Conservation (phyloP, 2,329 filamentous ascomycete species). For the Sphaceloma murrayae region DNA sequence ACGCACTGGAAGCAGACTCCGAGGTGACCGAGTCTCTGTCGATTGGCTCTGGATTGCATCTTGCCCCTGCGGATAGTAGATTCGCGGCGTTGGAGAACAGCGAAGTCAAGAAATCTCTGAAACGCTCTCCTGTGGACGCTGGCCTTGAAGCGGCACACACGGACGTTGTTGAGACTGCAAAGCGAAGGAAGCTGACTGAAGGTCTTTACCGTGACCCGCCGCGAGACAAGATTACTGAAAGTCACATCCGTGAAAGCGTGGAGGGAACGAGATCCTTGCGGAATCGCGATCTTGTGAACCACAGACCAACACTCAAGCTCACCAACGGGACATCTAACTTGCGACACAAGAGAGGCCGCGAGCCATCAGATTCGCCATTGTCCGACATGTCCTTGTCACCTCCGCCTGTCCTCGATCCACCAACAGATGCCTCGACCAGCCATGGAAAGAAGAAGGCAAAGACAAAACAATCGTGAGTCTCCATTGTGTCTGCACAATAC, state of each 20-base stretch:
- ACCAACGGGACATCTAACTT: conserved; percentile 8
- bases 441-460: conserved; percentile 28
- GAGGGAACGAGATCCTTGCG: not conserved
- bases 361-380: conserved; percentile 25
- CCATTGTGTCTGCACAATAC: not conserved
- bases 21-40: not conserved
- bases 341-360: conserved; percentile 16
- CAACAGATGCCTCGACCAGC: conserved; percentile 20
- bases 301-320: conserved; percentile 18
- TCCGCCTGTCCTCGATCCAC: conserved; percentile 26
- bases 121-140: conserved; percentile 11
- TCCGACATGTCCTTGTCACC: conserved; percentile 26
- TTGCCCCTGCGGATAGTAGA: too few relatives aligned
- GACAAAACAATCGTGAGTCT: conserved; percentile 33
- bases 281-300: conserved; percentile 22
- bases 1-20: not conserved
- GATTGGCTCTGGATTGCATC: not conserved
- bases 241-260: conserved; percentile 11
- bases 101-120: not conserved
- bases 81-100: too few relatives aligned
- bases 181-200: conserved; percentile 9
- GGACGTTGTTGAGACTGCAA: conserved; percentile 6
- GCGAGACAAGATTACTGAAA: not conserved
- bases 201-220: conserved; percentile 14
- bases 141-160: conserved; percentile 1